phyloP scores from a whole-genome alignment of 169 alveolate species.

The Plasmodium berghei region DNA sequence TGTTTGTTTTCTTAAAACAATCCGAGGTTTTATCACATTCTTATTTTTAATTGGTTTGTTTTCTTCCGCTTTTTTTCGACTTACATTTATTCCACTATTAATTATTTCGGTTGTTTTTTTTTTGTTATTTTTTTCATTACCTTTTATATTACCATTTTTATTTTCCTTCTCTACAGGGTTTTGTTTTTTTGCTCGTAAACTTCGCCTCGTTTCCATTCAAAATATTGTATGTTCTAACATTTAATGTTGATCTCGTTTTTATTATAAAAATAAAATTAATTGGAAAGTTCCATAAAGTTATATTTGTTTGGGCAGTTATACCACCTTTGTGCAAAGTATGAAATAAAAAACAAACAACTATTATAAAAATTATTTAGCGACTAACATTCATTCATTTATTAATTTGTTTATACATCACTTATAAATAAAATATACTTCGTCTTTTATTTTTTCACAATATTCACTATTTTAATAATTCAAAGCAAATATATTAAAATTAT shows the following conservation, averaged over 20 bases:
- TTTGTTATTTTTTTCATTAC: not conserved
- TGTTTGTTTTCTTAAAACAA: not conserved
- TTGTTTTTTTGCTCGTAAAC: conserved; percentile 10
- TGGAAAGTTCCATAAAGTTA: too few relatives aligned
- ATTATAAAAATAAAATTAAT: not conserved
- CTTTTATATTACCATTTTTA: not conserved
- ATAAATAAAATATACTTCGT: too few relatives aligned
- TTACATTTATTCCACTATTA: not conserved
- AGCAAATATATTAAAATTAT: too few relatives aligned
- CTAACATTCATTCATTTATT: too few relatives aligned
- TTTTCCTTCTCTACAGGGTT: not conserved
- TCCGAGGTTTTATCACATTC: not conserved
- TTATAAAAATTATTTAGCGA: not conserved
- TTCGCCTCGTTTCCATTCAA: conserved; percentile 57
- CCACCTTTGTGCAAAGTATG: too few relatives aligned
- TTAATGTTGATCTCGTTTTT: too few relatives aligned
- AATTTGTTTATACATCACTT: too few relatives aligned
- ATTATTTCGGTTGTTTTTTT: not conserved
- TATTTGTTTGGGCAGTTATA: too few relatives aligned
- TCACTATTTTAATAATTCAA: too few relatives aligned
- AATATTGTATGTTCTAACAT: not conserved
- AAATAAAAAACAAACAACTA: not conserved
- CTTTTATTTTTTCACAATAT: too few relatives aligned
- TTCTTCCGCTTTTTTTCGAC: not conserved
- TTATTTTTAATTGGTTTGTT: not conserved